These are phyloP conservation scores for Aspergillus awamori DNA, from an alignment of 2,329 filamentous ascomycete genomes.

Conservation along the genomic window DNA sequence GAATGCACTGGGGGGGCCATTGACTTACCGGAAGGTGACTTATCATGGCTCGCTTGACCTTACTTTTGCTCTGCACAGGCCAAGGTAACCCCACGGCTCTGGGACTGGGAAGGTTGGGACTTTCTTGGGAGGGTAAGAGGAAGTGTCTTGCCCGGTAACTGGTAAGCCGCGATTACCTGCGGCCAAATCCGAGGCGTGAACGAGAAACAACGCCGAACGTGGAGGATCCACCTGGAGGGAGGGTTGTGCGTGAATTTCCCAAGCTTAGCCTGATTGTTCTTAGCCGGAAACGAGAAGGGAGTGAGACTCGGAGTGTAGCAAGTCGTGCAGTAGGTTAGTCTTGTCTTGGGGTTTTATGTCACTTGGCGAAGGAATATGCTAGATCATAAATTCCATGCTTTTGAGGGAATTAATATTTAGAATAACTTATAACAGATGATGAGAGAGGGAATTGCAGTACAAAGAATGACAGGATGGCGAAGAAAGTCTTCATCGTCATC, in stretches of 20 bases:
- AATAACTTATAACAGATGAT: background rate
- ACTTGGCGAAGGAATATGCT: background rate
- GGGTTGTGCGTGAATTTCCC: conserved; percentile 15
- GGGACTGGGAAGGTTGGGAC: background rate
- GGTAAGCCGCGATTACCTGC: conserved; percentile 19
- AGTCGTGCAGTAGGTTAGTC: background rate
- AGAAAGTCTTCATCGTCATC: background rate
- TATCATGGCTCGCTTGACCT: conserved; percentile 1
- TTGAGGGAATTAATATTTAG: too few relatives aligned
- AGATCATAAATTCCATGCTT: background rate
- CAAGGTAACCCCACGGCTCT: conserved; percentile 8
- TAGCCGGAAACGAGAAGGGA: background rate
- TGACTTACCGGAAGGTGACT: background rate
- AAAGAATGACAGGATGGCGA: background rate
- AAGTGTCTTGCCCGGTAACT: background rate
- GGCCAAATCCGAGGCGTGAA: conserved; percentile 21
- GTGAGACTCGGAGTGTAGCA: background rate
- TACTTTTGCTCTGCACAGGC: conserved; percentile 6
- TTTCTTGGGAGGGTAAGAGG: too few relatives aligned
- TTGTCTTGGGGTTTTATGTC: background rate
- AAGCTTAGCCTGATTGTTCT: background rate
- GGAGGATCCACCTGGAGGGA: conserved; percentile 12
- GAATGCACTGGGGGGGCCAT: background rate
- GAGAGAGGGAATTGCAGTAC: background rate
- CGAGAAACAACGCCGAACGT: conserved; percentile 13